These are phyloP conservation scores for Yarrowia deformans DNA, from an alignment of 805 yeast species.

Conservation along the genomic window DNA sequence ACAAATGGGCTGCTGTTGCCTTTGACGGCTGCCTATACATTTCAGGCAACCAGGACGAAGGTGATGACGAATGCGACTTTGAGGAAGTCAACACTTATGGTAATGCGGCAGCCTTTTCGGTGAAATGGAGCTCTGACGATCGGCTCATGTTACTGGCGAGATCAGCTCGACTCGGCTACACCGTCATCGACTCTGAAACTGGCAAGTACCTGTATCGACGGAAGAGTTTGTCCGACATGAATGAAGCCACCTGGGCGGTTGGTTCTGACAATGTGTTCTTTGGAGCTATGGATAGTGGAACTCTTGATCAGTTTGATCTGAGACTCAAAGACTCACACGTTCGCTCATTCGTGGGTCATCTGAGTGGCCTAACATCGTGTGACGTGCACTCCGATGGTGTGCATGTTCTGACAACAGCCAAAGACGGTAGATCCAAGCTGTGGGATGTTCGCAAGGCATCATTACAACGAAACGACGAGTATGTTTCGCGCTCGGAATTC, in stretches of 20 bases:
- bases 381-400: slow-evolving; percentile 25
- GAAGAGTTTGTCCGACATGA: slow-evolving; percentile 2
- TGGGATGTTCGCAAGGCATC: slow-evolving; percentile 31
- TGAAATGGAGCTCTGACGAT: slow-evolving; percentile 16
- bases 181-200: slow-evolving; percentile 10
- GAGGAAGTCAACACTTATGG: slow-evolving; percentile 10
- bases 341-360: slow-evolving; percentile 23
- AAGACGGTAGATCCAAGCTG: slow-evolving; percentile 26
- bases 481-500: neutral
- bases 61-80: neutral
- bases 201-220: slow-evolving; percentile 9
- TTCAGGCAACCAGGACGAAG: neutral
- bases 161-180: slow-evolving; percentile 10
- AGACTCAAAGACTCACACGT: slow-evolving; percentile 12
- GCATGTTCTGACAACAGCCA: slow-evolving; percentile 21
- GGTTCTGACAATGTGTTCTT: slow-evolving; percentile 16
- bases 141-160: slow-evolving; percentile 15
- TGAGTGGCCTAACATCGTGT: slow-evolving; percentile 32
- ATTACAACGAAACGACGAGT: neutral
- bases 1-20: slow-evolving; percentile 24
- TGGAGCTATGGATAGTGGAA: slow-evolving; percentile 25
- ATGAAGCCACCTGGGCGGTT: slow-evolving; percentile 5
- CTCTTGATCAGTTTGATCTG: slow-evolving; percentile 16
- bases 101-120: slow-evolving; percentile 19
- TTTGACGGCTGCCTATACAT: slow-evolving; percentile 22